Base-by-base conservation (phyloP, 352 stramenopile species). In the Nothophytophthora sp. region DNA sequence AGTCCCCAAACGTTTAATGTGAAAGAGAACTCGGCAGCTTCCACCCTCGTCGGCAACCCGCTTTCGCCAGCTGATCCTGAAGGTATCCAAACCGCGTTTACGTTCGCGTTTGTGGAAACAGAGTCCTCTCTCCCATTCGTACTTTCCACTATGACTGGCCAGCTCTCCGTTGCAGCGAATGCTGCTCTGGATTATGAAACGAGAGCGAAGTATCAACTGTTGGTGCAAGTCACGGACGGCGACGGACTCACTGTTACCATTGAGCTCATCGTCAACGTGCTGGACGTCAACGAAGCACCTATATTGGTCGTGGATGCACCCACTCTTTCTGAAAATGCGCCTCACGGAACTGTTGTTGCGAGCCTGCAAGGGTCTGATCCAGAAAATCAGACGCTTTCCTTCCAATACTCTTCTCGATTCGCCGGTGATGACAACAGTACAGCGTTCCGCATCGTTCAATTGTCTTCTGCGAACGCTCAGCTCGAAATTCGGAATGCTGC, bases 321-420 rank as follows among this genome's bases (percentile, higher is more conserved):
- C 9, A 8, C 44, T 3, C 9, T 87, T 6, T n/a, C 49, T 0
- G 76, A 87, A 24, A 84, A 87, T 37, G 16, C 67, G 1, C 57
- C 66, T 20, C 58, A 49, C 30, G 73, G 76, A 24, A 77, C 76
- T 4, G 37, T 81, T 5, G 28, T 87, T 11, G 68, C 53, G 12
- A n/a, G 54, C 2, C 18, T 87, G 2, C 46, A 44, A 38, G 73
- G 63, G 2, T 67, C 52, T 13, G 76, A 87, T 45, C 73, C 76
- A 15, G 76, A 87, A 42, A 87, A 84, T n/a, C 54, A 78, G 20
- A 78, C 67, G 1, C 42, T 83, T 0, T 47, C 42, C 12, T 86
- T 71, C 32, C 38, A 57, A 1, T 71, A 71, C 30, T 34, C 34
- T 1, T 75, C 69, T 3, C 67, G 39, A 4, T 67, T 79, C 9